A percentile compares a stretch with the other conserved stretches of the same genome.
These are phyloP conservation scores for Candida namnaoensis DNA, from an alignment of 805 yeast species.

Conservation along the genomic window DNA sequence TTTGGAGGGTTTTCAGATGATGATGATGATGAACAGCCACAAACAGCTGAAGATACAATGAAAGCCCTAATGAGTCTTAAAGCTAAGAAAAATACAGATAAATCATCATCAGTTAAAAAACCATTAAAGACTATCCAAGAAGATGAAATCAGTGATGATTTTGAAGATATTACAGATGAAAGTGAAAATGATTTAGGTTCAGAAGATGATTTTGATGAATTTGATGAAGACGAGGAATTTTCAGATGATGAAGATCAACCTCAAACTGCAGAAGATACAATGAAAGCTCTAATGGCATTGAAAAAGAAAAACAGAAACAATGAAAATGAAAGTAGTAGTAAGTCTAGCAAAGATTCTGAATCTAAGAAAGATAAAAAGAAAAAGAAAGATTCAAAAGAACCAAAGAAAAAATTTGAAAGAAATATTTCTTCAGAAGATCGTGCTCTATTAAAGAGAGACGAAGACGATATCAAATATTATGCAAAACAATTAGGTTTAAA, in stretches of 20 bases:
- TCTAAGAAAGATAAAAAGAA: slow-evolving; percentile 6
- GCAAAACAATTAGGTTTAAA: slow-evolving; percentile 74
- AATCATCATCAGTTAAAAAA: slow-evolving; percentile 19
- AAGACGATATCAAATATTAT: slow-evolving; percentile 72
- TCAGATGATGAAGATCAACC: slow-evolving; percentile 14
- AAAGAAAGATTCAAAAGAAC: slow-evolving; percentile 6
- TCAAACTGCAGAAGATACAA: slow-evolving; percentile 25
- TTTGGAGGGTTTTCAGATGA: slow-evolving; percentile 1
- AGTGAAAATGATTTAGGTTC: not conserved
- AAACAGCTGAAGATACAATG: slow-evolving; percentile 33
- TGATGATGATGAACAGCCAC: slow-evolving; percentile 12
- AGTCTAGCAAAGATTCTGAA: slow-evolving; percentile 14
- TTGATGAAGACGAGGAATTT: not conserved
- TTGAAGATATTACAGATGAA: slow-evolving; percentile 2
- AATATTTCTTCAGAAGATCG: slow-evolving; percentile 34
- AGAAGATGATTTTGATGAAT: too few relatives aligned
- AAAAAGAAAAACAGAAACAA: not conserved
- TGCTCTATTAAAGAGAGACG: slow-evolving; percentile 48
- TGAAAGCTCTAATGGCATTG: slow-evolving; percentile 22
- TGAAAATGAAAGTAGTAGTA: slow-evolving; percentile 12
- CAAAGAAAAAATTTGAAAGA: slow-evolving; percentile 5
- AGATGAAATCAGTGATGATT: slow-evolving; percentile 3
- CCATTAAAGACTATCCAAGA: slow-evolving; percentile 9
- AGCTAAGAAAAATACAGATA: slow-evolving; percentile 23
- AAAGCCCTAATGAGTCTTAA: slow-evolving; percentile 32